These are phyloP conservation scores for Camellia japonica DNA, from an alignment of 148 eudicot genomes.

Conservation along the genomic window DNA sequence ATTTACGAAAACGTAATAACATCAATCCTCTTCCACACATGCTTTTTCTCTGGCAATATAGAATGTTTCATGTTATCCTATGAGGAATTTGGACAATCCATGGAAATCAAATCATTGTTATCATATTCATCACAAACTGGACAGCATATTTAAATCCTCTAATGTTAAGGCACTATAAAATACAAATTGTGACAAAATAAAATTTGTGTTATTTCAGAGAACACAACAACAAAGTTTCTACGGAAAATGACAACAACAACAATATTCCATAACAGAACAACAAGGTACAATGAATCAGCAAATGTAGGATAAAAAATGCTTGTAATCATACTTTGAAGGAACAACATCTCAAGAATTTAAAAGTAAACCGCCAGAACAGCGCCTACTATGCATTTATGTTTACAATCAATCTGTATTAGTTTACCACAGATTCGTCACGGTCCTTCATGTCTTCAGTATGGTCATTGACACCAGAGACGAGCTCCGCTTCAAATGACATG, in stretches of 20 bases:
- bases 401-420: neutral
- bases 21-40: no score
- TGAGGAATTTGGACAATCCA: no score
- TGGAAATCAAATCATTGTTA: no score
- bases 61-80: no score
- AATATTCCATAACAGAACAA: neutral
- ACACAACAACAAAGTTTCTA: no score
- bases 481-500: constrained; percentile 59
- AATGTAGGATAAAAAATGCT: neutral
- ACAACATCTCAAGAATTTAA: neutral
- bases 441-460: constrained; percentile 11
- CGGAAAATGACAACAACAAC: neutral
- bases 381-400: neutral
- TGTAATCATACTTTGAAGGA: neutral
- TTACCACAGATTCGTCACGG: constrained; percentile 7
- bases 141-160: no score
- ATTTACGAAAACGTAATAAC: no score
- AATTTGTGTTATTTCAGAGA: no score
- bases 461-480: constrained; percentile 40
- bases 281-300: constrained; percentile 5
- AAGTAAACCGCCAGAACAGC: neutral
- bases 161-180: no score
- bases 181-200: no score
- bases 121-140: no score
- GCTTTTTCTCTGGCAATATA: no score